Evolutionary conservation across 208 protist species (phyloP).

Genomic region (Acanthamoeba sp.): DNA sequence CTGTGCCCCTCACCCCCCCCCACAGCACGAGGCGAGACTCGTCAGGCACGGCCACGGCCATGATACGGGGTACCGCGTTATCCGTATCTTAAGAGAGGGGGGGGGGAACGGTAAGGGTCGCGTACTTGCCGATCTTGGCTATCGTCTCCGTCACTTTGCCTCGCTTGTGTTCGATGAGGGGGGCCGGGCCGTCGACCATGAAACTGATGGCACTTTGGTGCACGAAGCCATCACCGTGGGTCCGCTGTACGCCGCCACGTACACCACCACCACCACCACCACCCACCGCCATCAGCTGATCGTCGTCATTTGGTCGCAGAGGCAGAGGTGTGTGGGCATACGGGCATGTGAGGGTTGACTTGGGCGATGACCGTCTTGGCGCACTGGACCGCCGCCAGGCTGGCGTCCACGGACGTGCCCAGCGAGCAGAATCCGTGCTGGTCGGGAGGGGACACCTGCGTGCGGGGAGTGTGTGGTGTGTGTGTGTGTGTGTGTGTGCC

Average conservation of each 20-base stretch:
- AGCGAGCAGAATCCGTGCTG: slow-evolving; percentile 85
- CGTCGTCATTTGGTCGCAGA: no score
- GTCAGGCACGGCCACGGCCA: neutral
- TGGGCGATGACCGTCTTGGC: slow-evolving; percentile 86
- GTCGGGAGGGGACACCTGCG: slow-evolving; percentile 83
- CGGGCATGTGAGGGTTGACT: slow-evolving; percentile 85
- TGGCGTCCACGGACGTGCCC: slow-evolving; percentile 83
- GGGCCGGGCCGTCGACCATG: slow-evolving; percentile 72
- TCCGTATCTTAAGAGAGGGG: no score
- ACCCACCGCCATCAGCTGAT: no score
- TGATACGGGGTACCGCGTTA: no score
- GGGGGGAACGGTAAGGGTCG: no score
- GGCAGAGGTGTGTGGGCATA: neutral
- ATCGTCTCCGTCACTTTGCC: neutral
- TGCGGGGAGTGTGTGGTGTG: neutral
- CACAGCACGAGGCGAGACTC: neutral
- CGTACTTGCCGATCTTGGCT: slow-evolving; percentile 20
- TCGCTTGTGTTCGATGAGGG: slow-evolving; percentile 36
- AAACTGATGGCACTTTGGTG: slow-evolving; percentile 81
- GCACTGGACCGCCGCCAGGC: slow-evolving; percentile 71
- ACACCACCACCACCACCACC: no score
- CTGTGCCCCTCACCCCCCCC: slow-evolving; percentile 26
- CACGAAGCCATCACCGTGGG: slow-evolving; percentile 84
- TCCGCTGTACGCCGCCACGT: slow-evolving; percentile 76
- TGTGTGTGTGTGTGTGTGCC: neutral